These are phyloP conservation scores for Heliamphora pulchella DNA, from an alignment of 179 eudicot genomes.

Conservation along the genomic window DNA sequence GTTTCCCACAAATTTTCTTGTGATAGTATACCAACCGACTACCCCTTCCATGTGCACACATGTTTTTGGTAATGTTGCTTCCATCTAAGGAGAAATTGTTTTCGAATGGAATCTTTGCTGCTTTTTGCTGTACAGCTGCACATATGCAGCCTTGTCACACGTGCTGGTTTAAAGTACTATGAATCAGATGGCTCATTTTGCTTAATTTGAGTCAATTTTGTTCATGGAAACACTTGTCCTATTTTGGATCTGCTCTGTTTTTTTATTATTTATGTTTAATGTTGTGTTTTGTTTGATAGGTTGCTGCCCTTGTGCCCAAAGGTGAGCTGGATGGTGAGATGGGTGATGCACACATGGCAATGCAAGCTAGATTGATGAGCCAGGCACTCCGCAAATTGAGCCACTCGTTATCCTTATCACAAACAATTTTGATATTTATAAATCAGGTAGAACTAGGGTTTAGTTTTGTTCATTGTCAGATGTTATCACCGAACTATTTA, in stretches of 20 bases:
- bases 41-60: too few species aligned
- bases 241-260: conserved; percentile 7
- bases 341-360: conserved; percentile 99
- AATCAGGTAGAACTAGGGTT: conserved; percentile 49
- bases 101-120: background rate
- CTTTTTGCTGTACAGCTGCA: background rate
- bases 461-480: background rate
- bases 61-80: background rate
- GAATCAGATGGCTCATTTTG: conserved; percentile 3
- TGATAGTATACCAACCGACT: background rate
- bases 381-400: conserved; percentile 97
- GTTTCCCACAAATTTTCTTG: background rate
- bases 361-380: conserved; percentile 99
- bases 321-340: conserved; percentile 96
- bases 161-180: background rate
- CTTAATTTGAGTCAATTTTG: background rate
- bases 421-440: conserved; percentile 68
- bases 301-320: conserved; percentile 94
- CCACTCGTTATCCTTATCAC: conserved; percentile 88
- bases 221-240: background rate
- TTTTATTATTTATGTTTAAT: background rate
- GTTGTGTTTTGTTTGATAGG: conserved; percentile 35
- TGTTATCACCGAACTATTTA: background rate
- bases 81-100: background rate
- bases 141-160: background rate